Conservation (phyloP, 306 rosid species). For the Lathyrus oleraceus region DNA sequence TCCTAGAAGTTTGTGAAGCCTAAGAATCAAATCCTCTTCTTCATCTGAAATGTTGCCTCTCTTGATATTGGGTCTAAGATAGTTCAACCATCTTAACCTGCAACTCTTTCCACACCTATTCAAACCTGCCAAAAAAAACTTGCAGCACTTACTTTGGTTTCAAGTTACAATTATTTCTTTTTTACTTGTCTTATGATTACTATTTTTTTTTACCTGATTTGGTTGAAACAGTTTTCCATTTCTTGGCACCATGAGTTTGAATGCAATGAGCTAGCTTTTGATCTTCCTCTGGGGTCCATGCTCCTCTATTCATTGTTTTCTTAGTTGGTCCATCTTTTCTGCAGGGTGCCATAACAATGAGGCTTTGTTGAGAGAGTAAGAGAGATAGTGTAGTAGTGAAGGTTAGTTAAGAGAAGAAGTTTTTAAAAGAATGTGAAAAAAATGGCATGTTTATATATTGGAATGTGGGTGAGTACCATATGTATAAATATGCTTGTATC, state of each 20-base stretch:
- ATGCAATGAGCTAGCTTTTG: conserved; percentile 50
- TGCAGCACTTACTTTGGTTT: neutral
- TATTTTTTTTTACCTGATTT: conserved; percentile 45
- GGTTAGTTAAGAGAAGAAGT: neutral
- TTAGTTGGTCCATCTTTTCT: conserved; percentile 34
- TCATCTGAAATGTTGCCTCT: conserved; percentile 66
- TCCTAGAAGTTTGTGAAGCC: conserved; percentile 58
- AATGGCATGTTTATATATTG: neutral
- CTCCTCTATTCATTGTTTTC: conserved; percentile 49
- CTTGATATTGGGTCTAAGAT: conserved; percentile 71
- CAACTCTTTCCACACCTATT: conserved; percentile 68
- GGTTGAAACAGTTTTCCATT: conserved; percentile 55
- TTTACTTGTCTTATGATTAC: neutral
- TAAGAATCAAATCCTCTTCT: conserved; percentile 59
- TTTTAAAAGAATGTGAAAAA: neutral
- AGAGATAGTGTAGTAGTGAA: neutral
- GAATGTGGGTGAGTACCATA: neutral
- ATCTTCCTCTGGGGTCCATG: conserved; percentile 70
- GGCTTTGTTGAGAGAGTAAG: neutral
- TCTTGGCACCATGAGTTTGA: conserved; percentile 60
- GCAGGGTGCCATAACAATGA: conserved; percentile 46
- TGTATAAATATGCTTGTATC: neutral
- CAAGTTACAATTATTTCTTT: neutral
- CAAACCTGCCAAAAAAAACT: conserved; percentile 33
- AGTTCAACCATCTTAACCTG: conserved; percentile 68